Evolutionary conservation across 805 yeast genomes (phyloP).

Genomic region (Ogataea methylovora): DNA sequence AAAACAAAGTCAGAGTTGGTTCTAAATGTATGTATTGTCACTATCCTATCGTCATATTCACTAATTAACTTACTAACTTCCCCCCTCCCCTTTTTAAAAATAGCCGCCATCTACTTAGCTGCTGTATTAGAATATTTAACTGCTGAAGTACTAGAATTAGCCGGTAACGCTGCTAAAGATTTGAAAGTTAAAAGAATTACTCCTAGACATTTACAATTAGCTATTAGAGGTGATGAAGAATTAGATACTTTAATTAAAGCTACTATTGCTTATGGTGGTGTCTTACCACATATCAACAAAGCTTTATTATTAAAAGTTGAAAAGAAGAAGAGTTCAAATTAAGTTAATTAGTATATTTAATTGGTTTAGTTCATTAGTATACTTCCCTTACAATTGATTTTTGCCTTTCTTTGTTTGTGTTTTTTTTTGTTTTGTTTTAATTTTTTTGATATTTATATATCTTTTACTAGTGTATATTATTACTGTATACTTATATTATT

Average conservation of each 20-base stretch:
- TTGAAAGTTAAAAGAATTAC: constrained; percentile 93
- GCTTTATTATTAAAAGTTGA: constrained; percentile 74
- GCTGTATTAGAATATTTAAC: constrained; percentile 95
- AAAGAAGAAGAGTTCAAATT: constrained; percentile 44
- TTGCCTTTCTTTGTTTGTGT: too few species aligned
- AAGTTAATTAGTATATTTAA: too few species aligned
- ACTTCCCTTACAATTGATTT: too few species aligned
- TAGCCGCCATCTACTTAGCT: constrained; percentile 89
- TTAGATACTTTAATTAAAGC: constrained; percentile 90
- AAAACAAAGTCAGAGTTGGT: constrained; percentile 71
- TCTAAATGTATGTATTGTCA: too few species aligned
- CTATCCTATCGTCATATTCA: too few species aligned
- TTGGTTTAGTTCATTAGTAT: too few species aligned
- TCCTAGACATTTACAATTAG: constrained; percentile 94
- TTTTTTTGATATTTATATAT: too few species aligned
- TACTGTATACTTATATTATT: too few species aligned
- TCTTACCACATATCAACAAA: constrained; percentile 86
- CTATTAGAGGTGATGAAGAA: constrained; percentile 98
- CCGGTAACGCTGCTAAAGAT: constrained; percentile 98
- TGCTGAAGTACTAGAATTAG: constrained; percentile 95
- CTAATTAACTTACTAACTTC: constrained; percentile 3
- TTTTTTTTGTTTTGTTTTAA: too few species aligned
- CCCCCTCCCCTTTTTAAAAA: too few species aligned
- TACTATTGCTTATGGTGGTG: constrained; percentile 98
- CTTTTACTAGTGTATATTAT: too few species aligned